Evolutionary conservation across 441 rosid genomes (phyloP), one percentile per base, ranked within the genome.

Genomic region (Dalechampia spathulata): DNA sequence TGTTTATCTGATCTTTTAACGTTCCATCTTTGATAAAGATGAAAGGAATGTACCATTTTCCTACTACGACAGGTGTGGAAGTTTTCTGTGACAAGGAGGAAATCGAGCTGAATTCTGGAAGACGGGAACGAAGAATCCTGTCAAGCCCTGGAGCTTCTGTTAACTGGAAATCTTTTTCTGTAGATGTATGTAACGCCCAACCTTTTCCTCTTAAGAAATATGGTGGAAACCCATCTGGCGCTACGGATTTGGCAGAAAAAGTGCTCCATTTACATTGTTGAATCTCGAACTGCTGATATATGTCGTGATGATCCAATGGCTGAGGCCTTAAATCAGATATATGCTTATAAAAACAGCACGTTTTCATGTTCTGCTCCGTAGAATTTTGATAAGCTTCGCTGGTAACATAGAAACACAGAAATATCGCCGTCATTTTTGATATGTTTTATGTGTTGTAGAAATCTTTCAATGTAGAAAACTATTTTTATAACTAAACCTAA

Each of bases 11-110:
- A 32, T 77, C 70, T 52, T 68, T 61, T n/a, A 59, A 36, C 0
- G 36, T 30, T 57, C 52, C 57, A 17, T 83, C 83, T 28, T 61
- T 77, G 45, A 83, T 56, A n/a, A 82, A 83, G 67, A 83, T 65
- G 76, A 82, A 86, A 32, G 85, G 91, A 9, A 71, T 72, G 16
- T 78, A 82, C 95, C 91, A 86, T 23, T 61, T 72, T 17, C 91
- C 95, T 11, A 77, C 76, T 4, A 34, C 56, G 10, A 77, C 57
- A 11, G 51, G 17, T 5, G 41, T 23, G 3, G 67, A 70, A 10
- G 16, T 42, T 21, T 14, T 51, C 10, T 12, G 22, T 5, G 19
- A 39, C 7, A 39, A 39, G 16, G 73, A 55, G 51, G 70, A 58
- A 46, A n/a, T n/a, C n/a, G n/a, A n/a, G 4, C 48, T 49, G 44